Conservation (phyloP, 257 asterid species). For the Solanum pinnatisectum region DNA sequence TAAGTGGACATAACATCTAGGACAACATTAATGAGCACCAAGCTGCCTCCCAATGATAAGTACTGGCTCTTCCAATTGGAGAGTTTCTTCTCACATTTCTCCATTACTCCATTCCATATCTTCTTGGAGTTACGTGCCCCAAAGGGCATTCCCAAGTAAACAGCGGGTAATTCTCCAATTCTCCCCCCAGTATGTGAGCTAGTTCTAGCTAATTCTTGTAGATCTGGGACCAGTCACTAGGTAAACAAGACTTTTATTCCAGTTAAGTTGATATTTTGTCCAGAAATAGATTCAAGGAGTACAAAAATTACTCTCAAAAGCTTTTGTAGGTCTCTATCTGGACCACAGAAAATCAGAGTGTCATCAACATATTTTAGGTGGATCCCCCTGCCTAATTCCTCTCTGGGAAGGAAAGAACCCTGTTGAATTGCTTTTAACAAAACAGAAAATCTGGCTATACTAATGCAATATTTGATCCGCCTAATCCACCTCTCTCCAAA, state of each 20-base stretch:
- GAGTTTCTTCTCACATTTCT: not conserved
- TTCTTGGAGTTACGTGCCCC: not conserved
- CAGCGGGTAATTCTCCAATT: not conserved
- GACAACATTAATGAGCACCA: not conserved
- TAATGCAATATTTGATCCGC: not conserved
- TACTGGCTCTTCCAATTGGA: not conserved
- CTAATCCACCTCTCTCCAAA: not conserved
- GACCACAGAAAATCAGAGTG: not conserved
- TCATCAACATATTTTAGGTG: not conserved
- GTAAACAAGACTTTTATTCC: not conserved
- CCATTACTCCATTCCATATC: not conserved
- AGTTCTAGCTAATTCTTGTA: not conserved
- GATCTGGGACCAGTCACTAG: not conserved
- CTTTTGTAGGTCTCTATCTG: not conserved
- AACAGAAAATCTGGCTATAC: not conserved
- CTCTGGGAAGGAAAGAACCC: not conserved
- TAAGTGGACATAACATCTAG: not conserved
- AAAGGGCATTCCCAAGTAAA: not conserved
- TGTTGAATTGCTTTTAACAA: not conserved
- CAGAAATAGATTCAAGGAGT: not conserved
- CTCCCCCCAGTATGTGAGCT: not conserved
- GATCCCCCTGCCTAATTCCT: not conserved
- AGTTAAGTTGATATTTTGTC: not conserved
- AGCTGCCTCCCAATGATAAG: not conserved
- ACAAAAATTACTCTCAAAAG: not conserved